Base-by-base conservation (phyloP, 2,329 filamentous ascomycete species). In the Trichoderma endophyticum region DNA sequence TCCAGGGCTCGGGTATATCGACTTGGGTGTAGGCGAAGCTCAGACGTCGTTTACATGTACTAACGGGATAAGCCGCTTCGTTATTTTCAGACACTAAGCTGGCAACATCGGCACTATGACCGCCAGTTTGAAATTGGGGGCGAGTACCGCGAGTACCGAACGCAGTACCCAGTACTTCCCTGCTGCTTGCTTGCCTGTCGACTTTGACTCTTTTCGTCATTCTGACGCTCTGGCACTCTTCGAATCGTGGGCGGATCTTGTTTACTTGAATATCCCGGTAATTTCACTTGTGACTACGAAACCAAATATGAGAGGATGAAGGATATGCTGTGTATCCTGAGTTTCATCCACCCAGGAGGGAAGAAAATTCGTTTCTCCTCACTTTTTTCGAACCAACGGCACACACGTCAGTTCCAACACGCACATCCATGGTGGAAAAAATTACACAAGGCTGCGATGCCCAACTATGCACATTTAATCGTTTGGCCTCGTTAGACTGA, bases 161-260 rank as follows among this genome's bases (percentile, higher is more conserved):
- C 6, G 7, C 34, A 30, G 51, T 59, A 67, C 21, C 48, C n/a
- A 30, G 26, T 34, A 48, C 43, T 15, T 28, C n/a, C 24, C 21
- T 28, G 57, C 6, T 24, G 66, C 34, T 32, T 26, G 32, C 36
- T 43, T n/a, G 32, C 28, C n/a, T 36, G 24, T 54, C n/a, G 32
- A 61, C 68, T 24, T 15, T 64, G 48, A 11, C 24, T 36, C 60
- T 57, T 59, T 65, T 60, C 36, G 61, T 71, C 54, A 71, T 71
- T 63, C 32, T 71, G 69, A 71, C 68, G 61, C 61, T 60, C 62
- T 64, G 61, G 21, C 61, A 64, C 61, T 39, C 48, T 11, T 60
- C 28, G 54, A 65, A 71, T 69, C 64, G 39, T 43, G 36, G 32
- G 34, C 65, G 36, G 64, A 72, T 69, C 71, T 72, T 72, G 71